These are phyloP conservation scores for Hymenotorrendiella dingleyae DNA, from an alignment of 2,329 filamentous ascomycete species.

Conservation along the genomic window DNA sequence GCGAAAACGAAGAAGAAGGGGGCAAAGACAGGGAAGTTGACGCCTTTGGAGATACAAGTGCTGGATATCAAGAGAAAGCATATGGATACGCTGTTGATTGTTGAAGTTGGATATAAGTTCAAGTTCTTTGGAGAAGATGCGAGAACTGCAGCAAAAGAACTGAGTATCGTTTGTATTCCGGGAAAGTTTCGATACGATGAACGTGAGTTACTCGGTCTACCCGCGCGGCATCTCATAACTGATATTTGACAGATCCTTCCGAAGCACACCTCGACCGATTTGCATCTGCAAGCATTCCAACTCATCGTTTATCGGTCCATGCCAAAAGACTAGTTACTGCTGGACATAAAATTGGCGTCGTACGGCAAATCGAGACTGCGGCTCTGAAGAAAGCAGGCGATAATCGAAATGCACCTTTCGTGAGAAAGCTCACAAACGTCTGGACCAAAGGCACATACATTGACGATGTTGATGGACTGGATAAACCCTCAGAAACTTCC, in stretches of 20 bases:
- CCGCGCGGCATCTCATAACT: slow-evolving; percentile 8
- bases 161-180: slow-evolving; percentile 94
- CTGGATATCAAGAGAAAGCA: slow-evolving; percentile 91
- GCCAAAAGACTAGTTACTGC: slow-evolving; percentile 88
- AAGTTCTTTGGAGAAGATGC: slow-evolving; percentile 96
- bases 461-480: slow-evolving; percentile 81
- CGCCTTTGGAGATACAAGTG: slow-evolving; percentile 89
- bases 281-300: slow-evolving; percentile 91
- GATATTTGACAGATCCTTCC: slow-evolving; percentile 56
- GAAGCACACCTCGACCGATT: slow-evolving; percentile 91
- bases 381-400: slow-evolving; percentile 92
- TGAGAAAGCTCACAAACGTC: slow-evolving; percentile 87
- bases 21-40: slow-evolving; percentile 70
- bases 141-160: slow-evolving; percentile 76
- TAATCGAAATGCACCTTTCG: slow-evolving; percentile 88
- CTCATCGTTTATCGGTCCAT: slow-evolving; percentile 85
- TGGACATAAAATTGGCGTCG: slow-evolving; percentile 92
- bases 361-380: slow-evolving; percentile 90
- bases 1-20: slow-evolving; percentile 60
- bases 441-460: slow-evolving; percentile 99
- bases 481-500: slow-evolving; percentile 45
- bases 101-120: slow-evolving; percentile 98
- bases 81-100: slow-evolving; percentile 80
- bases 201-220: slow-evolving; percentile 42
- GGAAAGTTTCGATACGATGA: slow-evolving; percentile 94